Evolutionary conservation across 163 green algal genomes (phyloP), one percentile per base, ranked within the genome.

Genomic region (Volvox carteri): DNA sequence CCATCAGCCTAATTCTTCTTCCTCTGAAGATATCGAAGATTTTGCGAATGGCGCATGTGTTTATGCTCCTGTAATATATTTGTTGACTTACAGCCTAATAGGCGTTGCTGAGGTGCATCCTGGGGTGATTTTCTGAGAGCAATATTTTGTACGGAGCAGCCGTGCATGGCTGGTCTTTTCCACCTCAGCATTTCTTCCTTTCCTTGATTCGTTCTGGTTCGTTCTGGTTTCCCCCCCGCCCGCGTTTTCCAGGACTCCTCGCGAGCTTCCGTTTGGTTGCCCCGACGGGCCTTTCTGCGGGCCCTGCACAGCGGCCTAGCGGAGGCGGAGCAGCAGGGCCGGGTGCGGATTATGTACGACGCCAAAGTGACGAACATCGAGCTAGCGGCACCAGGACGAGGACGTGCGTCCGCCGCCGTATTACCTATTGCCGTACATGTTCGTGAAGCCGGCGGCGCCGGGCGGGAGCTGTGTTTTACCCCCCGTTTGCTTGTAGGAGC

Each of bases 401-500:
- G n/a, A n/a, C n/a, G 56, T 23, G 56, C 19, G 19, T 19, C 16
- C 65, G 65, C 33, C 65, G 65, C 6, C 35, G 12, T 54, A 5
- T 28, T 41, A 12, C 60, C 56, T 4, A 78, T 88, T 62, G 21
- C 81, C 42, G 83, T 88, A 19, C 67, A 42, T 8, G 83, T 48
- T 12, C 12, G 3, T 0, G 62, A 80, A 44, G 33, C 16, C 33
- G 30, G 30, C 30, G 33, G 1, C 5, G 77, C 18, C 67, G 78
- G 78, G 78, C 48, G 23, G 1, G 62, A n/a, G 1, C 6, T 46
- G 37, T 16, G 35, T 0, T 90, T 93, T 4, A 44, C 73, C 39
- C 86, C 92, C 0, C 52, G 78, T 39, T 86, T 94, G 84, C 84
- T 94, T 50, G n/a, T 94, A 19, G 92, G 92, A 16, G 88, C 80